These are phyloP conservation scores for Tylopilus plumbeoviolaceoides DNA, from an alignment of 768 basidiomycete species.

Conservation along the genomic window DNA sequence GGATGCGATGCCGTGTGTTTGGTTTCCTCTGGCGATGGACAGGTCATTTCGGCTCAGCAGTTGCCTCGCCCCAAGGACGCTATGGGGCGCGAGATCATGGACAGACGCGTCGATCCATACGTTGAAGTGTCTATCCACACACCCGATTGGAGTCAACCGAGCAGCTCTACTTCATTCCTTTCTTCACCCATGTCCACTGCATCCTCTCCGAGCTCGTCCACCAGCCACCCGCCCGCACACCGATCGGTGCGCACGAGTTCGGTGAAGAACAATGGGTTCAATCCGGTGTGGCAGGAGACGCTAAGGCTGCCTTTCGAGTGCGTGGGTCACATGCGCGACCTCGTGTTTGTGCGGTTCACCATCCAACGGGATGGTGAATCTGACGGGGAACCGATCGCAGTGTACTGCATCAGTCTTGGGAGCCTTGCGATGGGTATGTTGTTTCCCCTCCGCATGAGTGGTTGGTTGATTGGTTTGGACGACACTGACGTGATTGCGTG, in stretches of 20 bases:
- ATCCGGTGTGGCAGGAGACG: conserved; percentile 78
- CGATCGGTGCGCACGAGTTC: conserved; percentile 52
- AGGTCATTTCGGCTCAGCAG: conserved; percentile 87
- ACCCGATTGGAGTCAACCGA: conserved; percentile 59
- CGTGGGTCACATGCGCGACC: conserved; percentile 70
- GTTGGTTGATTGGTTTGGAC: not conserved
- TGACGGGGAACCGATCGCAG: conserved; percentile 63
- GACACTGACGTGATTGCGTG: not conserved
- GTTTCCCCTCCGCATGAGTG: not conserved
- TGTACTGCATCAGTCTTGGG: conserved; percentile 70
- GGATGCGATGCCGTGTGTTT: not conserved
- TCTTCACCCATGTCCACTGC: conserved; percentile 4
- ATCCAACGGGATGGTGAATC: conserved; percentile 63
- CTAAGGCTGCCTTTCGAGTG: conserved; percentile 72
- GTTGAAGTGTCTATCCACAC: conserved; percentile 78
- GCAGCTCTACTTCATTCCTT: conserved; percentile 9
- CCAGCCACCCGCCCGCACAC: conserved; percentile 19
- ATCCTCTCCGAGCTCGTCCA: conserved; percentile 4
- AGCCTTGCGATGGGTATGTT: conserved; percentile 67
- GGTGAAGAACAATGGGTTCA: conserved; percentile 88
- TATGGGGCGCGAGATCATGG: conserved; percentile 55
- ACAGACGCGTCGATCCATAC: conserved; percentile 64
- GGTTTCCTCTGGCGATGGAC: not conserved
- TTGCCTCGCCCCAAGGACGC: conserved; percentile 71
- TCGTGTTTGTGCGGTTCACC: conserved; percentile 80